Evolutionary conservation across 2,329 filamentous ascomycete genomes (phyloP).

Genomic region (Scolecobasidium constrictum): DNA sequence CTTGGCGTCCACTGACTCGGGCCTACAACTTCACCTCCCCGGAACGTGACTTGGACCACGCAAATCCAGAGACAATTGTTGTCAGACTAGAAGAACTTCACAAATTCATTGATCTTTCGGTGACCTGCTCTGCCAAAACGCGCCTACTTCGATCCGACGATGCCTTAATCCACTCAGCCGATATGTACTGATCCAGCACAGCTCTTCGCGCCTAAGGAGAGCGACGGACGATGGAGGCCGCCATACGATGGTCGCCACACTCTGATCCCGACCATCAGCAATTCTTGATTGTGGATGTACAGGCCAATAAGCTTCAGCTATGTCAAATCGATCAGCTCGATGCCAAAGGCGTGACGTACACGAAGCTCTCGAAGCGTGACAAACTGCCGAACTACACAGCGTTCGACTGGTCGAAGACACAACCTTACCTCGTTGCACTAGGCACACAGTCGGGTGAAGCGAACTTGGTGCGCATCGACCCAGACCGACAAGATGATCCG

Average conservation of each 20-base stretch:
- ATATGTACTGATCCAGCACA: no score
- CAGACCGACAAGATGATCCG: slow-evolving; percentile 34
- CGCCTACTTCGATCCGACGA: no score
- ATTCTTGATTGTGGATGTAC: slow-evolving; percentile 52
- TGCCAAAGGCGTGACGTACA: slow-evolving; percentile 37
- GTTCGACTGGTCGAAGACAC: slow-evolving; percentile 53
- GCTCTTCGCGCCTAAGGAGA: no score
- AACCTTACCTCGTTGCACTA: slow-evolving; percentile 59
- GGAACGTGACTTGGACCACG: no score
- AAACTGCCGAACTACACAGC: slow-evolving; percentile 51
- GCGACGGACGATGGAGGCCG: slow-evolving; percentile 42
- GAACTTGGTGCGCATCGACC: slow-evolving; percentile 61
- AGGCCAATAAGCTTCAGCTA: slow-evolving; percentile 46
- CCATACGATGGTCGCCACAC: slow-evolving; percentile 53
- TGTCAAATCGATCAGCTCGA: slow-evolving; percentile 35
- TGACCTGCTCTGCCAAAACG: no score
- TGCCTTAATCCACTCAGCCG: no score
- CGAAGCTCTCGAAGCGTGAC: slow-evolving; percentile 40
- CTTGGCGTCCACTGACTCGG: background rate
- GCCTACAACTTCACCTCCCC: no score
- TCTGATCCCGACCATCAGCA: slow-evolving; percentile 40
- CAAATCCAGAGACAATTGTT: no score
- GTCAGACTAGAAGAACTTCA: no score
- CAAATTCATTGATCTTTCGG: no score
- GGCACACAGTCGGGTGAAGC: slow-evolving; percentile 67